Conservation (phyloP, 2,329 filamentous ascomycete genomes). For the Neofusicoccum parvum region DNA sequence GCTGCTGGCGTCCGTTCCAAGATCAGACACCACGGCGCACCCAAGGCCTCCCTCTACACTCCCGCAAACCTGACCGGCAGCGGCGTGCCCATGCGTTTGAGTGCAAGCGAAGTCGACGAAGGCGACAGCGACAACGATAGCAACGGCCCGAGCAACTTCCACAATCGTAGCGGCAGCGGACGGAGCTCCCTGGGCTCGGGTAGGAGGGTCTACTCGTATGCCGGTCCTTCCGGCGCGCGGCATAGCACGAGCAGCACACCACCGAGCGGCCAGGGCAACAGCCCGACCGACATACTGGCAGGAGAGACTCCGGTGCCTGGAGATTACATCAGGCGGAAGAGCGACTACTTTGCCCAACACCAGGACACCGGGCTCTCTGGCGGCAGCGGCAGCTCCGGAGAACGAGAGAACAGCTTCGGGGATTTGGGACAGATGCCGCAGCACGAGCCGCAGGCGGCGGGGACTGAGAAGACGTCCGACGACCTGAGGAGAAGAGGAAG, state of each 20-base stretch:
- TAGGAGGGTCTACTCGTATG: slow-evolving; percentile 38
- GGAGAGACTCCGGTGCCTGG: slow-evolving; percentile 51
- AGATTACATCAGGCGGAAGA: slow-evolving; percentile 25
- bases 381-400: slow-evolving; percentile 45
- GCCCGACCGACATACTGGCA: slow-evolving; percentile 40
- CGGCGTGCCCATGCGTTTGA: slow-evolving; percentile 86
- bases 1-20: slow-evolving; percentile 70
- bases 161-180: slow-evolving; percentile 73
- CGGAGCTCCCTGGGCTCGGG: slow-evolving; percentile 63
- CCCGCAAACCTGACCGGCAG: slow-evolving; percentile 74
- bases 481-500: slow-evolving; percentile 77
- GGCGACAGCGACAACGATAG: slow-evolving; percentile 77
- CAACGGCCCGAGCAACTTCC: slow-evolving; percentile 51
- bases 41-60: slow-evolving; percentile 75
- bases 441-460: slow-evolving; percentile 43
- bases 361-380: slow-evolving; percentile 44
- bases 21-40: slow-evolving; percentile 84
- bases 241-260: slow-evolving; percentile 57
- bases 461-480: slow-evolving; percentile 53
- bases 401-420: slow-evolving; percentile 58
- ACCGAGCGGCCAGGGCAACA: slow-evolving; percentile 50
- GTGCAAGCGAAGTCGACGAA: slow-evolving; percentile 92
- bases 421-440: slow-evolving; percentile 55
- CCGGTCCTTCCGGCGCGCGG: slow-evolving; percentile 47
- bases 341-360: slow-evolving; percentile 47